Conservation (phyloP, 2,329 filamentous ascomycete species). For the Fusarium solani-melongenae region DNA sequence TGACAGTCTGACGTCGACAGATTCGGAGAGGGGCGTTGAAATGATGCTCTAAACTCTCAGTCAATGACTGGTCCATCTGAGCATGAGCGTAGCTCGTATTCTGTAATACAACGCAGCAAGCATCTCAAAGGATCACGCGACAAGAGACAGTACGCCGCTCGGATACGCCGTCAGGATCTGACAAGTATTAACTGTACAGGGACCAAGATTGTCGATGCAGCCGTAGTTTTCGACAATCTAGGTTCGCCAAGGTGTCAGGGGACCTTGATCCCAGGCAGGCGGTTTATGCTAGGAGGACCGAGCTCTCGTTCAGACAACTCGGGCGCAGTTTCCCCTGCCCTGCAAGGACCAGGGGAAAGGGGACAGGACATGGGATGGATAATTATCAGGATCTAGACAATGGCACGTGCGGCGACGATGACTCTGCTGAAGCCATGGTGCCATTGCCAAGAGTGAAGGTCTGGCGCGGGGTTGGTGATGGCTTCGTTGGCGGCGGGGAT, state of each 20-base stretch:
- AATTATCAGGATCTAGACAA: background rate
- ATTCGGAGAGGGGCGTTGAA: background rate
- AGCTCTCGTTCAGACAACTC: background rate
- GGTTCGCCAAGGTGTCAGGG: background rate
- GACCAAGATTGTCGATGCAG: slow-evolving; percentile 8
- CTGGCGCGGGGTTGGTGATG: background rate
- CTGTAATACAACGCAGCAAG: background rate
- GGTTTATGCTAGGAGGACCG: background rate
- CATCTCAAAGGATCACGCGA: background rate
- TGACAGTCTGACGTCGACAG: background rate
- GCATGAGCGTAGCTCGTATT: background rate
- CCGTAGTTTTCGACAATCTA: slow-evolving; percentile 14
- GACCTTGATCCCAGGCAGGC: background rate
- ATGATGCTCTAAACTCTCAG: background rate
- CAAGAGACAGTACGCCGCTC: background rate
- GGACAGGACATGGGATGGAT: background rate
- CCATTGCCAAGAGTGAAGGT: background rate
- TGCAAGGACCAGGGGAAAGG: background rate
- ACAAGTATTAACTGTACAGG: background rate
- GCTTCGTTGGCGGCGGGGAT: background rate
- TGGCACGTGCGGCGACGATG: background rate
- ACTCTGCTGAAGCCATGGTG: background rate
- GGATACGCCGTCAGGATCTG: background rate
- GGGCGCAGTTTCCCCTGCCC: background rate
- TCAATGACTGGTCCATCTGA: background rate